A percentile compares a stretch with the other conserved stretches of the same genome.
Conservation (phyloP, 1,139 yeast species). For the Candida sp. region DNA sequence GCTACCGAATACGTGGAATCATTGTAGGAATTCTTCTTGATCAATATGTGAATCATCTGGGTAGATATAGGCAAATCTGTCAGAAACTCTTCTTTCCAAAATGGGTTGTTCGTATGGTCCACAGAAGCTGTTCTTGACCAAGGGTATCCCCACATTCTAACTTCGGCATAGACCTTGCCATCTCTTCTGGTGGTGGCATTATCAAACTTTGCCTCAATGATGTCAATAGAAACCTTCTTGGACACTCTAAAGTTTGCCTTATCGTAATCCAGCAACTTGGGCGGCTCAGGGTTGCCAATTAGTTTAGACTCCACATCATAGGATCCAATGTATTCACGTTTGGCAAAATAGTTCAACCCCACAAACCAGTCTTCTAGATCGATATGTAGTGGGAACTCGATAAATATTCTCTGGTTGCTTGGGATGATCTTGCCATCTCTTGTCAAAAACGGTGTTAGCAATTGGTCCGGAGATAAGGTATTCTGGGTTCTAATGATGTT, state of each 20-base stretch:
- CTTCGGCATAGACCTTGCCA: constrained; percentile 60
- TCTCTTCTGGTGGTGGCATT: constrained; percentile 9
- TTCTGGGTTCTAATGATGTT: constrained; percentile 40
- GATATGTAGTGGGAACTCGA: constrained; percentile 69
- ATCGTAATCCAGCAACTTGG: constrained; percentile 24
- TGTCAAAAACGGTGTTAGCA: constrained; percentile 27
- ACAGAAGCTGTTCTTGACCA: constrained; percentile 76
- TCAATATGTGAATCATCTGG: constrained; percentile 53
- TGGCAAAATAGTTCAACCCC: constrained; percentile 70
- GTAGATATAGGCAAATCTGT: constrained; percentile 62
- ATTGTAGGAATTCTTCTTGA: constrained; percentile 41
- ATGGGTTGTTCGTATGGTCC: constrained; percentile 52
- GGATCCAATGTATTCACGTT: constrained; percentile 57
- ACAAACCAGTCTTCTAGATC: constrained; percentile 89
- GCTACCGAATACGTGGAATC: constrained; percentile 26
- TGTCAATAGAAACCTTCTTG: constrained; percentile 56
- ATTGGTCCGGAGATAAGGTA: constrained; percentile 25
- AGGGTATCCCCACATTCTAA: constrained; percentile 67
- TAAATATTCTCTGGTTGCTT: constrained; percentile 47
- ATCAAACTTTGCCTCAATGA: constrained; percentile 71
- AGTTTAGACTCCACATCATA: constrained; percentile 20
- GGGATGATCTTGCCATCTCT: constrained; percentile 39
- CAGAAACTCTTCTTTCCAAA: constrained; percentile 73
- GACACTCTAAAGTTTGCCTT: constrained; percentile 56
- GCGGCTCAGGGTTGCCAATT: constrained; percentile 3